Evolutionary conservation across 148 eudicot species (phyloP), one percentile per base, ranked within the genome.

Genomic region (Arctostaphylos glauca): DNA sequence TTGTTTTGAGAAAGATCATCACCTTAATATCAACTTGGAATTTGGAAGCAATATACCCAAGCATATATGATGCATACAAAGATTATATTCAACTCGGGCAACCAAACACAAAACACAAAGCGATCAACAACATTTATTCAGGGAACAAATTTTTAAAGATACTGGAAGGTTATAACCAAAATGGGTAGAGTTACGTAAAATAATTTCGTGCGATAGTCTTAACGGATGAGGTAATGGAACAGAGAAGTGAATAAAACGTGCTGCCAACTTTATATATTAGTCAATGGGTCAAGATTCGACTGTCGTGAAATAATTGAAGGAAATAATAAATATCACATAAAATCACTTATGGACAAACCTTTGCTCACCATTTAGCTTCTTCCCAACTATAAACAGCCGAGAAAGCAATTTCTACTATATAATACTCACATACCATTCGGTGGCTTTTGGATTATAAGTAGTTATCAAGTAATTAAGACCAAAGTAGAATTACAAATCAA

Each of bases 401-500:
- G 66, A 21, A 77, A 15, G 62, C 43, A 58, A 77, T 58, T 18
- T 74, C 71, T 21, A 64, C 70, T 8, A 64, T 23, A 23, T 12
- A 23, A 64, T 23, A 64, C 10, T 62, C 70, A 46, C 80, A 70
- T 77, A 74, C 38, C 19, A 72, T 75, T 16, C 58, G 64, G 81
- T 84, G 74, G 77, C 80, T 73, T 78, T 79, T 19, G 62, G 75
- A 58, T 71, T 81, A 83, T 47, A 80, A 66, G 73, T 54, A 47
- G 54, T 48, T 38, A 23, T 9, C 21, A 21, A 0, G 15, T 64
- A 9, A 21, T 64, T 3, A 64, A 23, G 8, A 25, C 38, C 41
- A 53, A 58, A 60, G 78, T 56, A 70, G 10, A 49, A 48, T 80
- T 79, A 84, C 77, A 80, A 83, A 82, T 81, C 91, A 88, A 78